Evolutionary conservation across 257 asterid species (phyloP).

Genomic region (Capsicum chinense): DNA sequence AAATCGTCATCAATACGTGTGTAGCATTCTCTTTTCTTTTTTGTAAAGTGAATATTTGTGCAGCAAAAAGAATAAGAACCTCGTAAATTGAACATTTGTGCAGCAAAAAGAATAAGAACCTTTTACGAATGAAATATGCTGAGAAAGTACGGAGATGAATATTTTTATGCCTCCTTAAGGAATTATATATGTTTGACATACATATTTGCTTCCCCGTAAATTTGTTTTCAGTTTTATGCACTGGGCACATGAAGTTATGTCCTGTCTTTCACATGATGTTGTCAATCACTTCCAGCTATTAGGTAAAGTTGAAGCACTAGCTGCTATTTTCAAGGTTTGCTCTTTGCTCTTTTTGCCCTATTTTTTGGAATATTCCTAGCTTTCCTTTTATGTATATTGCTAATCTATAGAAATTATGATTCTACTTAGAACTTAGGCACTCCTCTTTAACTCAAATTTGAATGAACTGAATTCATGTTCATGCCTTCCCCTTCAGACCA

Average conservation of each 20-base stretch:
- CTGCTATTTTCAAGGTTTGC: conserved; percentile 82
- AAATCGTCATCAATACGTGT: neutral
- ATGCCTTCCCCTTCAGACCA: neutral
- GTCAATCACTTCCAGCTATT: conserved; percentile 72
- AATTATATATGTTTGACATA: neutral
- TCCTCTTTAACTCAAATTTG: conserved; percentile 1
- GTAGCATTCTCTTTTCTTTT: neutral
- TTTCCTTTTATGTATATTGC: too few relatives aligned
- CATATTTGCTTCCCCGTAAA: conserved; percentile 17
- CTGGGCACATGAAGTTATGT: conserved; percentile 74
- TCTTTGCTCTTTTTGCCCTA: neutral
- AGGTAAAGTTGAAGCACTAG: conserved; percentile 86
- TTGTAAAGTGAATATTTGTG: neutral
- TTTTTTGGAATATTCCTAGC: neutral
- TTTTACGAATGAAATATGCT: neutral
- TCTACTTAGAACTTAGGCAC: neutral
- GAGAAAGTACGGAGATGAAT: neutral
- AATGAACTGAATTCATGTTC: conserved; percentile 11
- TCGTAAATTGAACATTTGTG: neutral
- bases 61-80: too few relatives aligned
- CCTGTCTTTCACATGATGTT: conserved; percentile 59
- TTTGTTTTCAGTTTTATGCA: conserved; percentile 73
- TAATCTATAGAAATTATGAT: neutral
- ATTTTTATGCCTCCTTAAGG: neutral
- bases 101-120: neutral